Evolutionary conservation across 78 protist genomes (phyloP).

Genomic region (Cavenderia fasciculata): DNA sequence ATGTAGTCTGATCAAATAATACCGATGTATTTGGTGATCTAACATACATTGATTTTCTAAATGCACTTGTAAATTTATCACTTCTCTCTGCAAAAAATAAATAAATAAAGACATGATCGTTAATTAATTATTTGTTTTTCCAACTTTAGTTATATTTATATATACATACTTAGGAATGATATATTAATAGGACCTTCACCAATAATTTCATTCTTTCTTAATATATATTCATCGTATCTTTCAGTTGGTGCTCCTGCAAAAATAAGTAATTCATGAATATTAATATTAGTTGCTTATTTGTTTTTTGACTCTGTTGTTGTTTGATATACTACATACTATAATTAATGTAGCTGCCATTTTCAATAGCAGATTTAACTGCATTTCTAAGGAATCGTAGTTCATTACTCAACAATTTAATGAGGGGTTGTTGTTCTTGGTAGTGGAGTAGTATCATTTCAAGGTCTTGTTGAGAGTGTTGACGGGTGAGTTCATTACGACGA

Average conservation of each 20-base stretch:
- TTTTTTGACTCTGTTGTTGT: not conserved
- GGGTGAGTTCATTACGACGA: conserved; percentile 1
- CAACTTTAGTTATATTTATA: not conserved
- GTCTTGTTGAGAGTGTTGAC: conserved; percentile 43
- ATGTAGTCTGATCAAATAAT: conserved; percentile 31
- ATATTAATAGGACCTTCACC: conserved; percentile 63
- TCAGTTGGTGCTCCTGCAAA: conserved; percentile 69
- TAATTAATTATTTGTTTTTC: too few species aligned
- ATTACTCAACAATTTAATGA: conserved; percentile 10
- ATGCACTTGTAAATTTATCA: conserved; percentile 65
- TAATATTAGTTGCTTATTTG: not conserved
- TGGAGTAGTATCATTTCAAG: conserved; percentile 27
- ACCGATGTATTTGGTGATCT: conserved; percentile 56
- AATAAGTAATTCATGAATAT: not conserved
- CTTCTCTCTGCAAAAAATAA: too few species aligned
- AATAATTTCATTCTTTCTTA: conserved; percentile 20
- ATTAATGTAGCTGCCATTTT: conserved; percentile 74
- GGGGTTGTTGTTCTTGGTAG: conserved; percentile 75
- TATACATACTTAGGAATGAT: not conserved
- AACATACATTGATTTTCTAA: conserved; percentile 59
- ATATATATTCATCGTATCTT: conserved; percentile 30
- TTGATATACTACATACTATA: conserved; percentile 7
- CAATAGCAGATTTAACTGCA: conserved; percentile 74
- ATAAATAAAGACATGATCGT: too few species aligned
- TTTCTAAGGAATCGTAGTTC: conserved; percentile 74